Evolutionary conservation across 2,329 filamentous ascomycete genomes (phyloP).

Genomic region (Grosmannia huntii): DNA sequence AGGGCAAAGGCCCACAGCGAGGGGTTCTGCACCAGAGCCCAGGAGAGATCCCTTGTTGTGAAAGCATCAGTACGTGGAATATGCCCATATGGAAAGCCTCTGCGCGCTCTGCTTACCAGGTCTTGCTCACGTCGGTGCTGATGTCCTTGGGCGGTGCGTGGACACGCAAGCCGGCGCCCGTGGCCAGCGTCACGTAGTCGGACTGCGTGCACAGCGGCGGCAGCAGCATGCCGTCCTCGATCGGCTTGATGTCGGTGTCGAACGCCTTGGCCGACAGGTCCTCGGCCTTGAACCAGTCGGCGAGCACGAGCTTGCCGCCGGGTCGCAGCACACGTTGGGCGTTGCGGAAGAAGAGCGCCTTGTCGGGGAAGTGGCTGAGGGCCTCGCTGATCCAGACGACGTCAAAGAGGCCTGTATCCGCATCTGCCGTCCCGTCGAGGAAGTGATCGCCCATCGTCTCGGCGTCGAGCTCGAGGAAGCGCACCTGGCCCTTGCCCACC

Average conservation of each 20-base stretch:
- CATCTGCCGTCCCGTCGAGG: slow-evolving; percentile 14
- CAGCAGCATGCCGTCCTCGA: slow-evolving; percentile 50
- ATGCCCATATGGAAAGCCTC: not conserved
- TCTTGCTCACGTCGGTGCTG: slow-evolving; percentile 43
- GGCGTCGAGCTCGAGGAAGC: slow-evolving; percentile 46
- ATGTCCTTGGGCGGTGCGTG: slow-evolving; percentile 39
- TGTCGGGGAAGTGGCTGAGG: slow-evolving; percentile 46
- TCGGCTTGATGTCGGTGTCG: slow-evolving; percentile 41
- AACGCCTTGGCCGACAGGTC: slow-evolving; percentile 29
- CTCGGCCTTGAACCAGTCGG: slow-evolving; percentile 49
- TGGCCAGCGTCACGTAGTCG: slow-evolving; percentile 39
- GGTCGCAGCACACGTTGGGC: slow-evolving; percentile 31
- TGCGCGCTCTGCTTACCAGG: slow-evolving; percentile 32
- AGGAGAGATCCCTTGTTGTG: slow-evolving; percentile 44
- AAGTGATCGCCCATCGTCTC: slow-evolving; percentile 47
- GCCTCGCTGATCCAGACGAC: slow-evolving; percentile 51
- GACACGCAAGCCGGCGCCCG: slow-evolving; percentile 32
- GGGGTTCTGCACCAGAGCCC: slow-evolving; percentile 45
- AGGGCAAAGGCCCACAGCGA: slow-evolving; percentile 49
- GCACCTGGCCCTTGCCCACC: slow-evolving; percentile 32
- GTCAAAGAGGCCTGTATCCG: slow-evolving; percentile 27
- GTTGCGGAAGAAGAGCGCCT: slow-evolving; percentile 44
- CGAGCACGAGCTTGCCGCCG: slow-evolving; percentile 40
- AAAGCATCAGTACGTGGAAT: not conserved
- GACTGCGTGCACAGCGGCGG: slow-evolving; percentile 40